These are phyloP conservation scores for Zygosaccharomyces siamensis DNA, from an alignment of 805 yeast species.

Conservation along the genomic window DNA sequence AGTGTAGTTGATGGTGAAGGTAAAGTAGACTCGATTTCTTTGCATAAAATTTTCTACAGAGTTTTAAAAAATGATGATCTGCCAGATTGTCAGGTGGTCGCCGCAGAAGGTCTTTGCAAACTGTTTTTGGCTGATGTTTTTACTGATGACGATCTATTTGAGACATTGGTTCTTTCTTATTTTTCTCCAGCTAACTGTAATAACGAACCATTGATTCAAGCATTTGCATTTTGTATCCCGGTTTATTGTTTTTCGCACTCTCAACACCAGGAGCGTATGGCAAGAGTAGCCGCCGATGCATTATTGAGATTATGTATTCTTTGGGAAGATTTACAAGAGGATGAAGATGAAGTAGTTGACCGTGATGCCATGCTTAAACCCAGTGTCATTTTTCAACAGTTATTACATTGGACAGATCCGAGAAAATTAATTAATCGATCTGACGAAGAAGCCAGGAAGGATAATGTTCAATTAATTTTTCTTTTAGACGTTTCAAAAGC, in stretches of 20 bases:
- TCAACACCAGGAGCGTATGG: conserved; percentile 62
- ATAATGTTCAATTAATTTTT: conserved; percentile 52
- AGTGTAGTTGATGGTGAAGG: conserved; percentile 58
- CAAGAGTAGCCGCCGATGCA: conserved; percentile 62
- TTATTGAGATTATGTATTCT: conserved; percentile 50
- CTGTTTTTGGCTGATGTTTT: conserved; percentile 72
- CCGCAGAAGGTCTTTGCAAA: conserved; percentile 85
- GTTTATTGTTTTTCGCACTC: conserved; percentile 76
- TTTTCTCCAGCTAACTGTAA: conserved; percentile 62
- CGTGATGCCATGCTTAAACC: conserved; percentile 38
- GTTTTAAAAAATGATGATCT: conserved; percentile 51
- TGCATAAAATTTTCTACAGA: conserved; percentile 66
- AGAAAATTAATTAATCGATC: conserved; percentile 49
- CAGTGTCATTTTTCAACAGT: conserved; percentile 56
- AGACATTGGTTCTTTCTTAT: conserved; percentile 64
- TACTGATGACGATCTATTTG: conserved; percentile 64
- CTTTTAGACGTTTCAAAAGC: conserved; percentile 50
- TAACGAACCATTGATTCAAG: conserved; percentile 69
- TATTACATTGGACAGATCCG: conserved; percentile 85
- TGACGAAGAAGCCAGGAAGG: conserved; percentile 39
- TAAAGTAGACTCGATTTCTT: conserved; percentile 58
- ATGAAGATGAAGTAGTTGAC: conserved; percentile 28
- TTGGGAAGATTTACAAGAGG: conserved; percentile 37
- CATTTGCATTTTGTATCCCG: conserved; percentile 81
- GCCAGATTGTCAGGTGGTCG: conserved; percentile 67